These are phyloP conservation scores for Lanmaoa pseudosensibilis DNA, from an alignment of 768 basidiomycete genomes.

Conservation along the genomic window DNA sequence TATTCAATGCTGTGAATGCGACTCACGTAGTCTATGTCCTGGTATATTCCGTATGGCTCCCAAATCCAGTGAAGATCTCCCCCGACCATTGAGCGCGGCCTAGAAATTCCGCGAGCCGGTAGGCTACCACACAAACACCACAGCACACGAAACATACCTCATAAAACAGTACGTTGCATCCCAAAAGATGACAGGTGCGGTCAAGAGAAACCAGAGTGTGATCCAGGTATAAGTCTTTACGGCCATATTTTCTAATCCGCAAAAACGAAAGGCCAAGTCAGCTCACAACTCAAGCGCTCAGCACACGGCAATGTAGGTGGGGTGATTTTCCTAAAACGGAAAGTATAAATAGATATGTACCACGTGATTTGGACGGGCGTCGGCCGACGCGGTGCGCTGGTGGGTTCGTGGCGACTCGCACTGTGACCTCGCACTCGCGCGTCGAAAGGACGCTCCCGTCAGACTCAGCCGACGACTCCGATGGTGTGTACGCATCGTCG, in stretches of 20 bases:
- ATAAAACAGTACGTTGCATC: slow-evolving; percentile 81
- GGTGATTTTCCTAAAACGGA: neutral
- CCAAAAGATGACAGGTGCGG: slow-evolving; percentile 60
- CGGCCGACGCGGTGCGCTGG: neutral
- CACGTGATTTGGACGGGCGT: neutral
- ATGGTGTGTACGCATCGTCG: neutral
- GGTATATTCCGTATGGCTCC: slow-evolving; percentile 79
- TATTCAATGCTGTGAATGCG: neutral
- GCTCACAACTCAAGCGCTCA: too few relatives aligned
- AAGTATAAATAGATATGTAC: neutral
- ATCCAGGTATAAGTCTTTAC: slow-evolving; percentile 57
- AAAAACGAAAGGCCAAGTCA: neutral
- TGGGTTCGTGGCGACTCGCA: neutral
- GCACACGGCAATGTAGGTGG: too few relatives aligned
- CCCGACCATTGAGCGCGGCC: slow-evolving; percentile 83
- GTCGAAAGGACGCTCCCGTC: neutral
- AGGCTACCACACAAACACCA: neutral
- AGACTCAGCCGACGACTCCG: neutral
- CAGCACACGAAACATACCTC: slow-evolving; percentile 43
- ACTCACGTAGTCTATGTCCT: slow-evolving; percentile 54
- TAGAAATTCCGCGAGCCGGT: slow-evolving; percentile 26
- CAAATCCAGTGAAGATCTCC: slow-evolving; percentile 93
- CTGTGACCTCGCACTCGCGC: neutral
- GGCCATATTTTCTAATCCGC: slow-evolving; percentile 37
- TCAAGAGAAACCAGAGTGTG: slow-evolving; percentile 65